These are phyloP conservation scores for Madurella mycetomatis DNA, from an alignment of 2,329 filamentous ascomycete species.

Conservation along the genomic window DNA sequence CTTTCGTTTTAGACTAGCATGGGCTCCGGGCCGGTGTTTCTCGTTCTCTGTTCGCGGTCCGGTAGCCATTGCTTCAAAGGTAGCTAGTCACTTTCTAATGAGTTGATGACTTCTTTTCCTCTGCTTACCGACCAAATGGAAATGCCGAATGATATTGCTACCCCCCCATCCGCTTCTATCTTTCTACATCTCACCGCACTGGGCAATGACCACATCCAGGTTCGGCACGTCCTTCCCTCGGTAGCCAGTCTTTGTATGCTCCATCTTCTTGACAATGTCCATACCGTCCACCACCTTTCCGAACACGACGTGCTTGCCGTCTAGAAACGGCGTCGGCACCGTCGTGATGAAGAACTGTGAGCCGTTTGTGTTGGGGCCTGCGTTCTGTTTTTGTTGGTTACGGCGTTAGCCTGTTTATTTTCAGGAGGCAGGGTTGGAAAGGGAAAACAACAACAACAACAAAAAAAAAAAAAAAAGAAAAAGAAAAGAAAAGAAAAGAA, in stretches of 20 bases:
- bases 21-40: no score
- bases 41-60: no score
- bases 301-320: constrained; percentile 94
- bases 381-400: constrained; percentile 55
- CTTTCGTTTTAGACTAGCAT: background rate
- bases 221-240: constrained; percentile 74
- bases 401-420: background rate
- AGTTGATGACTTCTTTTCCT: no score
- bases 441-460: constrained; percentile 3
- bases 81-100: no score
- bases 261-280: constrained; percentile 88
- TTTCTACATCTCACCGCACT: constrained; percentile 87
- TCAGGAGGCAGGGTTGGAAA: background rate
- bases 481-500: background rate
- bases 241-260: constrained; percentile 77
- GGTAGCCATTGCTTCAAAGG: no score
- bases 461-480: background rate
- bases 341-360: constrained; percentile 98
- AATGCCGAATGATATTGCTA: no score
- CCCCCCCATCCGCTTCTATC: background rate
- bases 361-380: constrained; percentile 87
- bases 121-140: no score
- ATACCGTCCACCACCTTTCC: constrained; percentile 85
- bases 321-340: constrained; percentile 77
- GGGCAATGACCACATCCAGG: constrained; percentile 74